phyloP scores from a whole-genome alignment of 169 alveolate species.

The Eimeria maxima region DNA sequence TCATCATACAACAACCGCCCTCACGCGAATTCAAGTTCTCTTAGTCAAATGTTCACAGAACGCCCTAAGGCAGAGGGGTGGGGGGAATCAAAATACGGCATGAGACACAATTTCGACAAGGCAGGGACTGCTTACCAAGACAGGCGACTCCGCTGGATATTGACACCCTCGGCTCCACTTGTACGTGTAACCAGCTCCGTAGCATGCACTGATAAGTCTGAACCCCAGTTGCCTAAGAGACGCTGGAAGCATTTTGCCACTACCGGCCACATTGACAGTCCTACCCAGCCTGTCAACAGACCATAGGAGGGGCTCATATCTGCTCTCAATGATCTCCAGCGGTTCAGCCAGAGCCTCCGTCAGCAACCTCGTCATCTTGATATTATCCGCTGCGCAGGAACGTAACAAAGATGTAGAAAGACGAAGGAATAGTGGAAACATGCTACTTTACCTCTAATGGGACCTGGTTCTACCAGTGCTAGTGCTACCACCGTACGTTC shows the following conservation, averaged over 20 bases:
- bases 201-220: conserved; percentile 1
- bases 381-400: conserved; percentile 11
- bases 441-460: not conserved
- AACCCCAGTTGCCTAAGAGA: not conserved
- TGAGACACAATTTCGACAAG: not conserved
- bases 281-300: conserved; percentile 56
- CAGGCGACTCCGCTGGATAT: conserved; percentile 1
- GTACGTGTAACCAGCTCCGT: conserved; percentile 39
- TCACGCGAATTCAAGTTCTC: not conserved
- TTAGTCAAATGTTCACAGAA: not conserved
- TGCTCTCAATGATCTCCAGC: not conserved
- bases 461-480: not conserved
- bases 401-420: not conserved
- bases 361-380: conserved; percentile 2
- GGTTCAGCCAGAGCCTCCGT: conserved; percentile 36
- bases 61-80: not conserved
- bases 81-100: not conserved
- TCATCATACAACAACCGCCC: not conserved
- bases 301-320: conserved; percentile 25
- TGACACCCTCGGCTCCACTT: conserved; percentile 63
- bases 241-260: conserved; percentile 11
- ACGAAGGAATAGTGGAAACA: not conserved
- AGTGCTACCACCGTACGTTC: not conserved
- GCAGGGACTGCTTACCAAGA: not conserved
- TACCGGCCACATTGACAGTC: not conserved